These are phyloP conservation scores for Phycomyces blakesleeanus DNA, from an alignment of 192 early-diverging fungal genomes.

Conservation along the genomic window DNA sequence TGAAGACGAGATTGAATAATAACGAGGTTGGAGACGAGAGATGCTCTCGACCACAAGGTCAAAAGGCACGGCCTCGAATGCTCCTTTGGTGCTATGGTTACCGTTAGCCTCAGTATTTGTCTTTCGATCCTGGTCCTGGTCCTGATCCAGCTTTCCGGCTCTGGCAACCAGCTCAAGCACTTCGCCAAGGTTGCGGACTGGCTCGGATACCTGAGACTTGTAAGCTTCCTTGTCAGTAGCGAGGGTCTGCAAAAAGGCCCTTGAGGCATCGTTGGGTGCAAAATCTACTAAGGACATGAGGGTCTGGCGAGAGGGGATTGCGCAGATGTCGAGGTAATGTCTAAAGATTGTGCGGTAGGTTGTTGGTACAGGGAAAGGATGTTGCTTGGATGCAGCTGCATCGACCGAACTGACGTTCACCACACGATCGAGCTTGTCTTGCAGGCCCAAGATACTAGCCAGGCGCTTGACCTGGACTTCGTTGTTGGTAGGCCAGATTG, in stretches of 20 bases:
- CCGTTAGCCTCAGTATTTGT: conserved; percentile 20
- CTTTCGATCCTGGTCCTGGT: no score
- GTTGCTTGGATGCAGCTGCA: conserved; percentile 68
- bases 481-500: conserved; percentile 87
- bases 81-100: no score
- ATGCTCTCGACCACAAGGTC: conserved; percentile 80
- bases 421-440: conserved; percentile 62
- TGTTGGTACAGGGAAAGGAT: conserved; percentile 86
- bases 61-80: conserved; percentile 65
- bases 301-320: conserved; percentile 65
- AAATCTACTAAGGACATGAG: conserved; percentile 59
- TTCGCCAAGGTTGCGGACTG: conserved; percentile 69
- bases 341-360: conserved; percentile 83
- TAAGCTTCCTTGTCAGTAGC: conserved; percentile 71
- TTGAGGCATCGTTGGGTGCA: conserved; percentile 52
- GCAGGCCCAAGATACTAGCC: conserved; percentile 58
- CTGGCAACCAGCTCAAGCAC: conserved; percentile 67
- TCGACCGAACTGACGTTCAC: conserved; percentile 71
- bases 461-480: conserved; percentile 68
- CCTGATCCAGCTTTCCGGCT: conserved; percentile 31
- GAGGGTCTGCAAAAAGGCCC: conserved; percentile 47
- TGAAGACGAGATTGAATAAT: conserved; percentile 97
- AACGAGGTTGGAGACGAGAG: conserved; percentile 79
- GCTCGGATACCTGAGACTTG: conserved; percentile 51
- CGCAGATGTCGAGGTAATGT: conserved; percentile 87